Evolutionary conservation across 202 grass and related monocot species (phyloP), one percentile per base, ranked within the genome.

Genomic region (Bolboschoenoplectus hybrid): DNA sequence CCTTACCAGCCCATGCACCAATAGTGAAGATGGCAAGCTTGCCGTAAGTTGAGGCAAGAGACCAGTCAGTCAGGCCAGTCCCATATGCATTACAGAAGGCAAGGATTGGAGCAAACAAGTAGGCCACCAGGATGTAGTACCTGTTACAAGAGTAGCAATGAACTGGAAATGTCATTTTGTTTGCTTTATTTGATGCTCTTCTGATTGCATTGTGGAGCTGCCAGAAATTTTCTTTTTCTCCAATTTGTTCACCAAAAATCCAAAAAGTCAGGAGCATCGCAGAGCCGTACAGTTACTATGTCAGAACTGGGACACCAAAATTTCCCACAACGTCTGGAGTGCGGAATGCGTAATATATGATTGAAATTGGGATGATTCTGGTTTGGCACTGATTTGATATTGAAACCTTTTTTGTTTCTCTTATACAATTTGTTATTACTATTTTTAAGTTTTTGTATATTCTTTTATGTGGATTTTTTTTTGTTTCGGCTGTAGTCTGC

Each of bases 31-130:
- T 94, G 12, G 91, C 94, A 51, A 97, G 94, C 85, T 97, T 97
- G 53, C 94, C 94, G 69, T 97, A 97, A 45, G 91, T 92, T 47
- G 90, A 94, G 74, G 90, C 91, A 43, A 94, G 94, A 64, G 94
- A 94, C 94, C 94, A 97, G 82, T 97, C 94, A 11, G 91, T 94
- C 49, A 97, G 91, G 64, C 94, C 94, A 80, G 71, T 78, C 70
- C 94, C 94, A 1, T 94, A 93, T 76, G 91, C 94, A 80, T 97
- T 97, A 86, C 91, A 97, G 82, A 97, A 97, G 51, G 94, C 91
- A 72, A 97, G 80, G 6, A 92, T 35, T 9, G 91, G 94, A 55
- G 94, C 92, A 7, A 97, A 83, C 2, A 92, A 41, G 62, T 97
- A 97, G 20, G 85, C 81, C 55, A 94, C 90, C 20, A 91, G 70